Base-by-base conservation (phyloP, 768 basidiomycete genomes). In the Tephrocybe rancida region DNA sequence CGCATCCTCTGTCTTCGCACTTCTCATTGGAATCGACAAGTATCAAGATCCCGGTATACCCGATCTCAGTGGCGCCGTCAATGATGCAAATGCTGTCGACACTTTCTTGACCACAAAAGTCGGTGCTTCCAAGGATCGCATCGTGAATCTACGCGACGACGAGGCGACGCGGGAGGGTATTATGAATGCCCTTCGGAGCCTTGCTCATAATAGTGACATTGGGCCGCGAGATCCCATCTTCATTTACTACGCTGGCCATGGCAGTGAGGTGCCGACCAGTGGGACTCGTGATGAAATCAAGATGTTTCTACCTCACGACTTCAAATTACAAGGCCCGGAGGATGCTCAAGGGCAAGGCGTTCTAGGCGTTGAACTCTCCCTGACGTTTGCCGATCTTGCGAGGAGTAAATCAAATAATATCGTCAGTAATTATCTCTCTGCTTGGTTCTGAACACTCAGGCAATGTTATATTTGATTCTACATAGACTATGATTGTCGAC, bases 211-310 rank as follows among this genome's bases (percentile, higher is more conserved):
- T 16, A 26, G 34, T 3, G n/a, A 21, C 2, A 58, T 58, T 24
- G 14, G 8, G 13, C 10, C 44, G 5, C 42, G 35, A 22, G 47
- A 50, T 50, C 48, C 57, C 18, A 55, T 58, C 9, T 19, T 58
- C 10, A 51, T 58, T n/a, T 58, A 55, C 18, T 58, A 50, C 16
- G 57, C 57, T 24, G 57, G 54, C 27, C 57, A 50, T 45, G 48
- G 54, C 11, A 18, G 37, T 26, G 44, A 52, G 21, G 22, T 10
- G 9, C 18, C 10, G 13, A 54, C 26, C 18, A 50, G 18, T 27
- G 6, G 18, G 3, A n/a, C n/a, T n/a, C n/a, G n/a, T n/a, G n/a
- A n/a, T n/a, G 18, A 16, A 19, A 44, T 57, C 38, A 38, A 58
- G 34, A 55, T 58, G 30, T 13, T 58, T 18, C 48, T 48, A 14